These are phyloP conservation scores for Straminergon stramineum DNA, from an alignment of 225 moss, liverwort and hornwort species.

Conservation along the genomic window DNA sequence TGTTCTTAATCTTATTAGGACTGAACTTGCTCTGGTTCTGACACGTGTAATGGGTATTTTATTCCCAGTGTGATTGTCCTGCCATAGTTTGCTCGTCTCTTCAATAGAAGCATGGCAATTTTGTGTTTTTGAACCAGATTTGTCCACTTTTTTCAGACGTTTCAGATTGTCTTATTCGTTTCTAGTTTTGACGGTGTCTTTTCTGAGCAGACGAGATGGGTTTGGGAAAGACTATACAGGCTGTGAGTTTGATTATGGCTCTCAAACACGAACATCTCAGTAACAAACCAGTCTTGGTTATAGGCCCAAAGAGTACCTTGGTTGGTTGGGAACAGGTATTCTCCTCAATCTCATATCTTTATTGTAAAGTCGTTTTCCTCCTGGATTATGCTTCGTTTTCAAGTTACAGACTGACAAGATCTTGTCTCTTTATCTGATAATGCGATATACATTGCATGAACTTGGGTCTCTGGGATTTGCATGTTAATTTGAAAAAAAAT, in stretches of 20 bases:
- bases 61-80: not conserved
- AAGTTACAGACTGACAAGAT: not conserved
- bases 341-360: not conserved
- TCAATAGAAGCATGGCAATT: not conserved
- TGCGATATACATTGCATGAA: not conserved
- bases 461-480: not conserved
- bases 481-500: not conserved
- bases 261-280: constrained; percentile 59
- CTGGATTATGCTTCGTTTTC: not conserved
- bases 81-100: not conserved
- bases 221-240: constrained; percentile 85
- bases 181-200: not conserved
- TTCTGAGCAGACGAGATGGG: constrained; percentile 83
- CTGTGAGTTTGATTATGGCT: constrained; percentile 69
- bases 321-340: constrained; percentile 84
- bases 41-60: not conserved
- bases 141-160: not conserved
- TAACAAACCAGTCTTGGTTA: constrained; percentile 62
- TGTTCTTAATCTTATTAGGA: not conserved
- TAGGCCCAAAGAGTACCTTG: constrained; percentile 80
- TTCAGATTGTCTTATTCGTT: constrained; percentile 1
- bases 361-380: not conserved
- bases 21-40: not conserved
- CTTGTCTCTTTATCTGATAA: not conserved
- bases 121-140: not conserved